Evolutionary conservation across 371 early-diverging fungal genomes (phyloP).

Genomic region (Mucor plumbeus): DNA sequence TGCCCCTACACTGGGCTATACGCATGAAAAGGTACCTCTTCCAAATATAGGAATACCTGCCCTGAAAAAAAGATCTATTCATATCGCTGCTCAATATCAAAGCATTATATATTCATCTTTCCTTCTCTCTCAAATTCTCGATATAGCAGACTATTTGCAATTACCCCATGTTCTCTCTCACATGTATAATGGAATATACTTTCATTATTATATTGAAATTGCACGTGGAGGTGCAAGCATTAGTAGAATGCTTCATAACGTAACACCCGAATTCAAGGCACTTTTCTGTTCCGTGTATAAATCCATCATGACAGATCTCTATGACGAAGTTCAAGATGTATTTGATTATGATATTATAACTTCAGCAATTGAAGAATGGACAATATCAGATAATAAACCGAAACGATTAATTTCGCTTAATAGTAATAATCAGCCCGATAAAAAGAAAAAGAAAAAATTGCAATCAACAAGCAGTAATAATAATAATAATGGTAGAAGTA

Average conservation of each 20-base stretch:
- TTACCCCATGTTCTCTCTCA: constrained; percentile 17
- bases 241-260: constrained; percentile 28
- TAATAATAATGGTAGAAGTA: constrained; percentile 7
- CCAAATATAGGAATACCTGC: constrained; percentile 19
- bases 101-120: constrained; percentile 39
- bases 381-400: constrained; percentile 26
- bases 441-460: constrained; percentile 20
- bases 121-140: constrained; percentile 38
- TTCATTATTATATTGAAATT: constrained; percentile 36
- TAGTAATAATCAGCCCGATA: constrained; percentile 10
- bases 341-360: constrained; percentile 35
- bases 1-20: constrained; percentile 24
- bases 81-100: constrained; percentile 48
- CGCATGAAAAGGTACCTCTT: constrained; percentile 7
- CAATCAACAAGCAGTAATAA: not conserved
- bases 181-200: constrained; percentile 31
- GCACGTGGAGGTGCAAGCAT: constrained; percentile 37
- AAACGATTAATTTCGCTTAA: constrained; percentile 15
- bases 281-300: constrained; percentile 27
- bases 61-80: constrained; percentile 38
- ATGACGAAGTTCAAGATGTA: constrained; percentile 18
- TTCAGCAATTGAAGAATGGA: constrained; percentile 13
- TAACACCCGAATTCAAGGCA: constrained; percentile 15
- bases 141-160: constrained; percentile 15
- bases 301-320: constrained; percentile 22